A percentile compares a stretch with the other conserved stretches of the same genome.
These are phyloP conservation scores for Boletus sensibilis DNA, from an alignment of 768 basidiomycete species.

Conservation along the genomic window DNA sequence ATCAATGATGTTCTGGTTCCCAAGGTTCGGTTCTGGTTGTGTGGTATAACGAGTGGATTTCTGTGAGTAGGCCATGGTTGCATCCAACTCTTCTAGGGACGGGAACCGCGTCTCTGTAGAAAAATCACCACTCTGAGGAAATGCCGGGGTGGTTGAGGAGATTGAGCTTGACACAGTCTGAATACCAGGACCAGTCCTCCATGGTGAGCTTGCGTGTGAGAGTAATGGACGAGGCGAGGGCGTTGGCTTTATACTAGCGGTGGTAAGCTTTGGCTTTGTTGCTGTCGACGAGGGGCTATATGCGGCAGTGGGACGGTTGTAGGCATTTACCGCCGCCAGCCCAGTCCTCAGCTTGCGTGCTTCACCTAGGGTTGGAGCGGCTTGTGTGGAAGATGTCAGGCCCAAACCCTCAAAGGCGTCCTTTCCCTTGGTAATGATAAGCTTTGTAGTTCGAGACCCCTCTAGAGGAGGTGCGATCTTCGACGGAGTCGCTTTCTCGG, in stretches of 20 bases:
- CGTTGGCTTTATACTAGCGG: conserved; percentile 19
- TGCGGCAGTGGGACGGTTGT: conserved; percentile 21
- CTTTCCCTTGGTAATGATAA: conserved; percentile 42
- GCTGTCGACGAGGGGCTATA: conserved; percentile 15
- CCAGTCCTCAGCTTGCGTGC: conserved; percentile 72
- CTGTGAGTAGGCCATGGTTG: conserved; percentile 41
- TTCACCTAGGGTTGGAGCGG: conserved; percentile 71
- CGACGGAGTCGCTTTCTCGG: conserved; percentile 19
- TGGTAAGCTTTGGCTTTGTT: conserved; percentile 21
- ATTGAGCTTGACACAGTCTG: conserved; percentile 37
- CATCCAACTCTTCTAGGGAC: conserved; percentile 81
- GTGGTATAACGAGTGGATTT: conserved; percentile 18
- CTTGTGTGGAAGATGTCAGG: conserved; percentile 42
- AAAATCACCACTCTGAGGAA: conserved; percentile 41
- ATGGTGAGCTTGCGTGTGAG: conserved; percentile 16
- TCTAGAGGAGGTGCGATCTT: conserved; percentile 29
- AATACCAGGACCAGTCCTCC: conserved; percentile 17
- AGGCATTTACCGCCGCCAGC: conserved; percentile 50
- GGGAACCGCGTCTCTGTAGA: conserved; percentile 78
- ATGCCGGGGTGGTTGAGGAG: conserved; percentile 31
- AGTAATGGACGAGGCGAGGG: conserved; percentile 33
- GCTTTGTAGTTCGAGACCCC: conserved; percentile 32
- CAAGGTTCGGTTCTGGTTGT: conserved; percentile 12
- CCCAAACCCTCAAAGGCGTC: conserved; percentile 84
- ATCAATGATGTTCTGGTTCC: conserved; percentile 21